Conservation (phyloP, 192 early-diverging fungal genomes). For the Funneliformis mosseae region DNA sequence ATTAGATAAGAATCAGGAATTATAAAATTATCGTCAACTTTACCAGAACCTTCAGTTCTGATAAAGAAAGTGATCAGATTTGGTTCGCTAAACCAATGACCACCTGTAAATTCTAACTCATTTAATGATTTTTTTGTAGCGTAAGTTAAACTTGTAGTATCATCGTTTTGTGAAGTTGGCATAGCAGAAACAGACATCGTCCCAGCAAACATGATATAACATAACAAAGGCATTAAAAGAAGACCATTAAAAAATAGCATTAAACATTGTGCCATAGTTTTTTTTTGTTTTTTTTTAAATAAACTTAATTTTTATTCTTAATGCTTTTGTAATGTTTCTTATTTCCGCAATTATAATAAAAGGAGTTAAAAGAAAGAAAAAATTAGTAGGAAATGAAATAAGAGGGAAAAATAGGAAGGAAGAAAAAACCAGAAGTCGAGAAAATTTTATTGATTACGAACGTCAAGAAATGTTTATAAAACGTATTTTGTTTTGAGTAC, state of each 20-base stretch:
- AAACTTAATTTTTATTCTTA: neutral
- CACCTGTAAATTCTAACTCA: neutral
- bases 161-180: neutral
- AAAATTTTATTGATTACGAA: no score
- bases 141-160: neutral
- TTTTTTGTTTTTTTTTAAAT: neutral
- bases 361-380: no score
- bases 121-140: neutral
- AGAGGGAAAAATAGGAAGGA: no score
- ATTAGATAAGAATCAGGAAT: neutral
- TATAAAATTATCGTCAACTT: neutral
- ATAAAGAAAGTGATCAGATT: conserved; percentile 7
- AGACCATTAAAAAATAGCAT: neutral
- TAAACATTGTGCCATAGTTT: neutral
- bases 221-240: neutral
- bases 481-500: no score
- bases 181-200: neutral
- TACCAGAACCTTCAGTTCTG: neutral
- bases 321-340: no score
- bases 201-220: neutral
- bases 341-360: no score
- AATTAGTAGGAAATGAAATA: no score
- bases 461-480: no score
- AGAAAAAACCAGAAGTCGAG: no score
- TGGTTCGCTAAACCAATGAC: conserved; percentile 18